Percentiles rank a stretch among this genome's conserved stretches.
These are phyloP conservation scores for Candida golubevii DNA, from an alignment of 805 yeast genomes.

Conservation along the genomic window DNA sequence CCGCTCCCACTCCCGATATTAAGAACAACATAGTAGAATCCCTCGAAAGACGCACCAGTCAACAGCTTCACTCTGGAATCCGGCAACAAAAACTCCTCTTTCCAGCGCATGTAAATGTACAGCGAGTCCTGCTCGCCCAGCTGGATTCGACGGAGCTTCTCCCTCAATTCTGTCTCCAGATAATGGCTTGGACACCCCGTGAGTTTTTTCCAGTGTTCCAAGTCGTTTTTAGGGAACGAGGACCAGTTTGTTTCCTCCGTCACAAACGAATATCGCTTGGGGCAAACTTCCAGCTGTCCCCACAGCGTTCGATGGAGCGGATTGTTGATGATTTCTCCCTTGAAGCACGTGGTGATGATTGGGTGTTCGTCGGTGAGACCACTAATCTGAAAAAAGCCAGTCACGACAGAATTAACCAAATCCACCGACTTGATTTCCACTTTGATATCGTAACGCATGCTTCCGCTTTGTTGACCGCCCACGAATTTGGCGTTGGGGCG, in stretches of 20 bases:
- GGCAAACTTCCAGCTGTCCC: slow-evolving; percentile 14
- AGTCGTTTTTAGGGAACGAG: slow-evolving; percentile 34
- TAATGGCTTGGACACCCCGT: slow-evolving; percentile 44
- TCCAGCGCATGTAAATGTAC: slow-evolving; percentile 86
- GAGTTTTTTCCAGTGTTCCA: slow-evolving; percentile 51
- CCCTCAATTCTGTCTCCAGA: slow-evolving; percentile 30
- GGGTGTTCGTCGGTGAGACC: slow-evolving; percentile 63
- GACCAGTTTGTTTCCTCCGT: slow-evolving; percentile 62
- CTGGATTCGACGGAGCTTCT: slow-evolving; percentile 28
- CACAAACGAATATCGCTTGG: slow-evolving; percentile 44
- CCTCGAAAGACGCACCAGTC: slow-evolving; percentile 82
- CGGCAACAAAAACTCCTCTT: slow-evolving; percentile 81
- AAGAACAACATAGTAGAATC: slow-evolving; percentile 84
- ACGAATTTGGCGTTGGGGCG: slow-evolving; percentile 58
- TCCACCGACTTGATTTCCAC: slow-evolving; percentile 73
- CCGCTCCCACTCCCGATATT: slow-evolving; percentile 44
- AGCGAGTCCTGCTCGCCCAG: slow-evolving; percentile 27
- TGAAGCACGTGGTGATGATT: slow-evolving; percentile 65
- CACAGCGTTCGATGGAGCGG: slow-evolving; percentile 27
- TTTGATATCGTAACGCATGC: slow-evolving; percentile 58
- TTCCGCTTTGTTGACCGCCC: slow-evolving; percentile 71
- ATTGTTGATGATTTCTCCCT: slow-evolving; percentile 64
- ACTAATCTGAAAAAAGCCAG: slow-evolving; percentile 63
- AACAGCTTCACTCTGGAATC: slow-evolving; percentile 62
- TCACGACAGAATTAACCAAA: slow-evolving; percentile 33